Base-by-base conservation (phyloP, 2,329 filamentous ascomycete genomes). In the Fusarium agapanthi region DNA sequence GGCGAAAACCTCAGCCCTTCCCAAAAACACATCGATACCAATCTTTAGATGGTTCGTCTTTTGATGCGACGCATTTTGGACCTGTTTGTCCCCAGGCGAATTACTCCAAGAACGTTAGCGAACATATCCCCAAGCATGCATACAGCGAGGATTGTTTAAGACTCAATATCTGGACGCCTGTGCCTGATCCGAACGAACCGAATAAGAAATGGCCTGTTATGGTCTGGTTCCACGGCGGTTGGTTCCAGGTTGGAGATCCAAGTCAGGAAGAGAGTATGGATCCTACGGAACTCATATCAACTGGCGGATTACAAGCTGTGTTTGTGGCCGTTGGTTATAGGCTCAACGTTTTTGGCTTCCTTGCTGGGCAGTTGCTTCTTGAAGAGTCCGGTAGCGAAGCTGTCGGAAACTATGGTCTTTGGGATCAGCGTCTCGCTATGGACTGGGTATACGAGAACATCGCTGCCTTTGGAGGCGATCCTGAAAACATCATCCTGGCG, bases 211-310 rank as follows among this genome's bases (percentile, higher is more conserved):
- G 77, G 74, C 80, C 80, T 3, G 78, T 82, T 3, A 76, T 80
- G 77, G 57, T 83, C 13, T 83, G 80, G 77, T 72, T 83, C 3
- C 81, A 85, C 51, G 85, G 85, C 7, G 84, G 85, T 1, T 86
- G 84, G 84, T 85, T 86, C 67, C 84, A 86, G 65, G 79, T 85
- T 37, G 84, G 84, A 18, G 81, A 85, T 30, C 83, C 83, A 0
- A 81, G 80, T 20, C 84, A 86, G 34, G 81, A 83, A 40, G 69
- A 78, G 14, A 79, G 79, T 5, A 82, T 84, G 80, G 80, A 86
- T 55, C 83, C 84, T 0, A 85, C 83, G 0, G 84, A 86, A 63
- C 73, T 86, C 16, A 81, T 83, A 3, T 79, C 81, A 7, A 79
- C 78, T 1, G 64, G 64, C 1, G 38, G 38, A 3, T 6, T 67